These are phyloP conservation scores for Pestalotiopsis sp. DNA, from an alignment of 2,329 filamentous ascomycete species.

Conservation along the genomic window DNA sequence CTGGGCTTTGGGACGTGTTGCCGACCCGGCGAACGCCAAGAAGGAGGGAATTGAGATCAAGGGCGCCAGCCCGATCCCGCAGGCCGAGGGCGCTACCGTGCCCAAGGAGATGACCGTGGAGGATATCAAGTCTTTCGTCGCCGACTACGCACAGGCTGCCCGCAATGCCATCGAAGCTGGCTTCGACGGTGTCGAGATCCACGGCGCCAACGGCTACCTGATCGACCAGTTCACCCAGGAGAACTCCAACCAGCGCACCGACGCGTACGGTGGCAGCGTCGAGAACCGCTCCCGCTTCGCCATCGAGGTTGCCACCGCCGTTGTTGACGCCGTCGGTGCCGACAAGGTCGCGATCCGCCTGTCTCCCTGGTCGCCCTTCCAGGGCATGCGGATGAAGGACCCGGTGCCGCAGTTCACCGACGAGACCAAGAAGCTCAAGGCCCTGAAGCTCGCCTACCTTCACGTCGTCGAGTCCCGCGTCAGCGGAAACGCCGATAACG, in stretches of 20 bases:
- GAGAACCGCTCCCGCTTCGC: conserved; percentile 57
- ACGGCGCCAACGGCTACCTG: conserved; percentile 49
- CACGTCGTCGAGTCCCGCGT: conserved; percentile 59
- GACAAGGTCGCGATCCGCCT: conserved; percentile 52
- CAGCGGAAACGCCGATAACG: conserved; percentile 19
- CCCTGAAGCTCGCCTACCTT: conserved; percentile 57
- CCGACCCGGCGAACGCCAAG: conserved; percentile 31
- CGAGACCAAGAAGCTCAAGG: conserved; percentile 50
- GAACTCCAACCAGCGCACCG: conserved; percentile 55
- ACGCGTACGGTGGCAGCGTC: conserved; percentile 56
- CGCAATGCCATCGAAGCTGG: conserved; percentile 17
- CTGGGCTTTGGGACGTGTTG: conserved; percentile 62
- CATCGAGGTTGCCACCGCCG: conserved; percentile 54
- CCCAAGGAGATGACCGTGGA: conserved; percentile 30
- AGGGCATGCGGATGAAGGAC: conserved; percentile 59
- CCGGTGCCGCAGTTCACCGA: conserved; percentile 60
- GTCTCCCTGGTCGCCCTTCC: conserved; percentile 55
- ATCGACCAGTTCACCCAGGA: conserved; percentile 60
- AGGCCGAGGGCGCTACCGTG: conserved; percentile 9
- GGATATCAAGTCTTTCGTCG: conserved; percentile 18
- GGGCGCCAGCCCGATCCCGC: conserved; percentile 11
- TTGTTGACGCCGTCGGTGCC: conserved; percentile 51
- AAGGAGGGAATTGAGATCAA: conserved; percentile 30
- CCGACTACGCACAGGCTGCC: conserved; percentile 23
- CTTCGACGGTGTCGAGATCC: conserved; percentile 22